A percentile compares a stretch with the other conserved stretches of the same genome.
phyloP scores from a whole-genome alignment of 345 rosid species.

The Brassica rapa region DNA sequence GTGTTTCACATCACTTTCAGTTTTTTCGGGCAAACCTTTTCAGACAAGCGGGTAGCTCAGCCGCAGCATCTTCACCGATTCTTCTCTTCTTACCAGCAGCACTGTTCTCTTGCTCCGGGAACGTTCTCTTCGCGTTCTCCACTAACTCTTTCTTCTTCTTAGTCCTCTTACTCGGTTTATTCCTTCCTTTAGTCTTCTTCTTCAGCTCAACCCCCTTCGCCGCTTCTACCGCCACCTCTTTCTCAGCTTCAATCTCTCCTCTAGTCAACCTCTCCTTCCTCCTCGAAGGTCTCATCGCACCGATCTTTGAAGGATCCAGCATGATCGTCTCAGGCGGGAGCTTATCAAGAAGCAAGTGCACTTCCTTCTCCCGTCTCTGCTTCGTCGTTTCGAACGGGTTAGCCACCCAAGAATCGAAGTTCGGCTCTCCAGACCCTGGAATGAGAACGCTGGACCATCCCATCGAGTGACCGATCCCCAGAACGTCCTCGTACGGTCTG shows the following conservation, averaged over 20 bases:
- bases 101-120: conserved; percentile 56
- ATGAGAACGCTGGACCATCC: conserved; percentile 91
- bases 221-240: conserved; percentile 66
- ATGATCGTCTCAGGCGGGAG: conserved; percentile 90
- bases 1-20: conserved; percentile 5
- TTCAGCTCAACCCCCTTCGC: conserved; percentile 54
- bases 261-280: conserved; percentile 65
- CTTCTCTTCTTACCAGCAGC: conserved; percentile 63
- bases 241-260: conserved; percentile 61
- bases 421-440: conserved; percentile 95
- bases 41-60: conserved; percentile 48
- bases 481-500: conserved; percentile 87
- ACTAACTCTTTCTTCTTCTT: conserved; percentile 67
- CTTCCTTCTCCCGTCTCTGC: conserved; percentile 89
- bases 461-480: conserved; percentile 85
- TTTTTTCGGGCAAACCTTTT: conserved; percentile 30
- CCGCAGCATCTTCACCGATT: conserved; percentile 46
- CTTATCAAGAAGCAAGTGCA: conserved; percentile 81
- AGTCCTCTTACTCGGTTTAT: conserved; percentile 63
- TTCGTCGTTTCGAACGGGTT: conserved; percentile 87
- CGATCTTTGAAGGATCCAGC: conserved; percentile 89
- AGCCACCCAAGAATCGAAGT: conserved; percentile 92
- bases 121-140: conserved; percentile 59
- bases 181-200: conserved; percentile 89
- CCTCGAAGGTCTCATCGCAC: conserved; percentile 53